Evolutionary conservation across 2,329 filamentous ascomycete genomes (phyloP).

Genomic region (Pleoardoris graminearum): DNA sequence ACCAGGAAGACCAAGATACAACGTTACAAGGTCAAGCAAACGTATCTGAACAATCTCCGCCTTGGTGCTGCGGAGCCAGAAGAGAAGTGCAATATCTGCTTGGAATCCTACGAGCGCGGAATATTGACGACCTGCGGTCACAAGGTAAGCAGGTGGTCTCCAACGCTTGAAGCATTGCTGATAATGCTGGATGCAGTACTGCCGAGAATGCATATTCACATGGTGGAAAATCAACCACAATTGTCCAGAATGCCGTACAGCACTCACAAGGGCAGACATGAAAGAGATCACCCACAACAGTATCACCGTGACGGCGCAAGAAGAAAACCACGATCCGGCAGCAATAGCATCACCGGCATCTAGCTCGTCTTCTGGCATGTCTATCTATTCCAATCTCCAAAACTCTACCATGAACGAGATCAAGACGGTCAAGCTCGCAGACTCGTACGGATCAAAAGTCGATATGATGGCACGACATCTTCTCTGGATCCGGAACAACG

Average conservation of each 20-base stretch:
- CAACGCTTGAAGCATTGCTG: neutral
- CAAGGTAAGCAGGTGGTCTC: slow-evolving; percentile 21
- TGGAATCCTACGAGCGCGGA: slow-evolving; percentile 73
- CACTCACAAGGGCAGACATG: slow-evolving; percentile 62
- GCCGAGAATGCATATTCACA: slow-evolving; percentile 78
- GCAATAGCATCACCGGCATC: slow-evolving; percentile 27
- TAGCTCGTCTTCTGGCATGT: slow-evolving; percentile 34
- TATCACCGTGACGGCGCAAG: slow-evolving; percentile 69
- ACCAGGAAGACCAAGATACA: slow-evolving; percentile 62
- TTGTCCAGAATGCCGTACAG: slow-evolving; percentile 82
- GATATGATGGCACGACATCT: slow-evolving; percentile 74
- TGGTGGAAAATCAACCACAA: slow-evolving; percentile 77
- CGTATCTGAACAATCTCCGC: slow-evolving; percentile 70
- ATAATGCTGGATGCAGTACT: slow-evolving; percentile 69
- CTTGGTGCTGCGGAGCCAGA: slow-evolving; percentile 65
- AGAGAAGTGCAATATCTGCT: slow-evolving; percentile 77
- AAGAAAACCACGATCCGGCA: slow-evolving; percentile 50
- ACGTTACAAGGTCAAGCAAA: slow-evolving; percentile 69
- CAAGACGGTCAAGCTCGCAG: slow-evolving; percentile 73
- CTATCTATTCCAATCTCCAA: slow-evolving; percentile 79
- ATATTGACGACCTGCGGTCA: slow-evolving; percentile 87
- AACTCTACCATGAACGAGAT: slow-evolving; percentile 75
- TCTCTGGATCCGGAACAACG: slow-evolving; percentile 79
- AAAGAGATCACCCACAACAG: slow-evolving; percentile 85
- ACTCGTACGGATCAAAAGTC: slow-evolving; percentile 85